A percentile compares a stretch with the other conserved stretches of the same genome.
phyloP scores from a whole-genome alignment of 306 rosid species.

The Pterocarpus santalinus region DNA sequence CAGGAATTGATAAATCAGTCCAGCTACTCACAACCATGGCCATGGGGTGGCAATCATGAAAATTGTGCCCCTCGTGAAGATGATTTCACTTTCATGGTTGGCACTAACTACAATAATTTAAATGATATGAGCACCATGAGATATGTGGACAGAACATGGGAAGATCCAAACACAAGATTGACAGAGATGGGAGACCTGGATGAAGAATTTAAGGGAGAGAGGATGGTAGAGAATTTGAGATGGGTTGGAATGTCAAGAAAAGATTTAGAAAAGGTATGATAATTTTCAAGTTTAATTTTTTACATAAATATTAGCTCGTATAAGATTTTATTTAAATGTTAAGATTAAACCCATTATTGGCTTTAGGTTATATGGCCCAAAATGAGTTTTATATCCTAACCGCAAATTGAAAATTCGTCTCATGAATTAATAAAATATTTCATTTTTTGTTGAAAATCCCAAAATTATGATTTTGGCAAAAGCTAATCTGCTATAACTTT shows the following conservation, averaged over 20 bases:
- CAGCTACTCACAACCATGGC: constrained; percentile 28
- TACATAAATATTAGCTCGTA: neutral
- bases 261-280: constrained; percentile 72
- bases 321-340: constrained; percentile 1
- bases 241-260: constrained; percentile 88
- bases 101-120: constrained; percentile 47
- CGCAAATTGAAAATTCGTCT: neutral
- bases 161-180: constrained; percentile 57
- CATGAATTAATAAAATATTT: neutral
- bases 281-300: neutral
- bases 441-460: no score
- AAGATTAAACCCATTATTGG: neutral
- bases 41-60: constrained; percentile 56
- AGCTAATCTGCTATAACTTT: no score
- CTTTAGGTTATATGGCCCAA: neutral
- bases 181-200: constrained; percentile 66
- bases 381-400: neutral
- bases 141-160: constrained; percentile 64
- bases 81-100: constrained; percentile 79
- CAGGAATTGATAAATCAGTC: constrained; percentile 69
- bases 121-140: constrained; percentile 53
- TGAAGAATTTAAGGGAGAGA: constrained; percentile 62
- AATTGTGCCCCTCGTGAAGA: constrained; percentile 48
- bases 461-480: no score
- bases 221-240: constrained; percentile 76